A percentile compares a stretch with the other conserved stretches of the same genome.
Conservation (phyloP, 306 rosid genomes). For the Abrus pulchellus region DNA sequence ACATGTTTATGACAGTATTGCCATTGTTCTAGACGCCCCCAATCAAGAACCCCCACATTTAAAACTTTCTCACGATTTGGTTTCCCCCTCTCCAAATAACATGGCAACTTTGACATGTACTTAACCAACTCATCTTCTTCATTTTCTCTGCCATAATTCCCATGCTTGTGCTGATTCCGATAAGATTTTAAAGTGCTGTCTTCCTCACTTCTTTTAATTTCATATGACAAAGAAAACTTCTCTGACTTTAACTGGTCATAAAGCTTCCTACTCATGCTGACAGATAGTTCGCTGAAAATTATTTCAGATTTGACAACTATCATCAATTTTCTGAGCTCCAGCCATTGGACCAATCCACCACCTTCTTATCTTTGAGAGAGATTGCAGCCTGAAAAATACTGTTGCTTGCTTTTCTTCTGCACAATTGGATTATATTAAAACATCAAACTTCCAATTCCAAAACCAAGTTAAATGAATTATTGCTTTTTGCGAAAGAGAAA, state of each 20-base stretch:
- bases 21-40: constrained; percentile 90
- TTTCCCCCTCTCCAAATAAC: constrained; percentile 80
- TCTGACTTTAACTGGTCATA: constrained; percentile 55
- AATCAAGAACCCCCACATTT: constrained; percentile 96
- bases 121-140: constrained; percentile 84
- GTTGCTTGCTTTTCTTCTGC: constrained; percentile 48
- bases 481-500: not conserved
- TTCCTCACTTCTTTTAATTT: constrained; percentile 55
- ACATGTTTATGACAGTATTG: constrained; percentile 58
- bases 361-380: constrained; percentile 36
- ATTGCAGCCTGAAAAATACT: constrained; percentile 33
- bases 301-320: constrained; percentile 52
- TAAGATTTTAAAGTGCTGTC: constrained; percentile 47
- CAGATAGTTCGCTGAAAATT: constrained; percentile 45
- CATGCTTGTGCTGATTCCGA: constrained; percentile 56
- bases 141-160: constrained; percentile 48
- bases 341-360: constrained; percentile 32
- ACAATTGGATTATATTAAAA: constrained; percentile 40
- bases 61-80: constrained; percentile 70
- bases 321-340: constrained; percentile 35
- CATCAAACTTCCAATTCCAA: constrained; percentile 43
- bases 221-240: constrained; percentile 61
- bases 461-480: constrained; percentile 17
- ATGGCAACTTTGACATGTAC: constrained; percentile 91
- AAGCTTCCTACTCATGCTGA: constrained; percentile 59